phyloP scores from a whole-genome alignment of 129 eudicot genomes.

The Chrysanthemum seticuspe region DNA sequence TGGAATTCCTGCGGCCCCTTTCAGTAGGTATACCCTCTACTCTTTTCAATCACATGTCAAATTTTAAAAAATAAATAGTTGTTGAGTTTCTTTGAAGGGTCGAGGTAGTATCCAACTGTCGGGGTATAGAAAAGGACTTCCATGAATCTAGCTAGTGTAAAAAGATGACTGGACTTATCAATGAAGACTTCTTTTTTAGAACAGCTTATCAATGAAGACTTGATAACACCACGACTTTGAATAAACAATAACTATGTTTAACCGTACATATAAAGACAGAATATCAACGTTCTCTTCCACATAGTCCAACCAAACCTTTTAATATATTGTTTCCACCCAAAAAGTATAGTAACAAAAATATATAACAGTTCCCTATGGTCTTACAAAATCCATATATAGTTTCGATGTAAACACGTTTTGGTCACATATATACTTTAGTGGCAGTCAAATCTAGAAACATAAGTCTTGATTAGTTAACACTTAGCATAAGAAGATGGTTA shows the following conservation, averaged over 20 bases:
- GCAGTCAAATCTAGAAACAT: neutral
- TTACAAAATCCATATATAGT: neutral
- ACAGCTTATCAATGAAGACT: conserved; percentile 3
- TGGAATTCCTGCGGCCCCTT: no score
- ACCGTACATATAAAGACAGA: no score
- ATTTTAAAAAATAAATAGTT: no score
- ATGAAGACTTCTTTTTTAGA: neutral
- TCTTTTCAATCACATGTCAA: no score
- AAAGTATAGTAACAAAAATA: no score
- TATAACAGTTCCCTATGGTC: neutral
- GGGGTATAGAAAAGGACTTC: neutral
- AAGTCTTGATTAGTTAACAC: neutral
- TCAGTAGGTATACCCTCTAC: no score
- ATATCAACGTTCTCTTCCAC: no score
- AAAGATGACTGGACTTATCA: conserved; percentile 1
- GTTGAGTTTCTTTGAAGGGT: no score
- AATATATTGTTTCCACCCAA: neutral
- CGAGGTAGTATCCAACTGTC: no score
- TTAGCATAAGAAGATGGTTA: conserved; percentile 11
- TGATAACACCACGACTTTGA: neutral
- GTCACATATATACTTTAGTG: neutral
- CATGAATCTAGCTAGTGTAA: neutral
- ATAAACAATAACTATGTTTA: neutral
- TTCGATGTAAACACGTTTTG: conserved; percentile 1
- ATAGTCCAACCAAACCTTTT: neutral